Base-by-base conservation (phyloP, 129 eudicot genomes). In the Logfia minima region DNA sequence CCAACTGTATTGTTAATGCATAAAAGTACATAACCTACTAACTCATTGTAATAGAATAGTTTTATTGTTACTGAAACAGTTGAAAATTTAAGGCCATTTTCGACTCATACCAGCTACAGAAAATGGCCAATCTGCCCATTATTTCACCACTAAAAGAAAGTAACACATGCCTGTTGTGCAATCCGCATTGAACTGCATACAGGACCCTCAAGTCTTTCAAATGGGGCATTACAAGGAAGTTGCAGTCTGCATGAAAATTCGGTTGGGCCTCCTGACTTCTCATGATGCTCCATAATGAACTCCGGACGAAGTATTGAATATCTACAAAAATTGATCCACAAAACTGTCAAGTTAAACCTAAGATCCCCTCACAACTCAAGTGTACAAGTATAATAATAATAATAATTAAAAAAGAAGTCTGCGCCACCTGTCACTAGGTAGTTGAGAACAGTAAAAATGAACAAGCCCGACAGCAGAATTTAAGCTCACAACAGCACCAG, bases 171-270 rank as follows among this genome's bases (percentile, higher is more conserved):
- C 97, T 94, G 99, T 78, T 91, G 99, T 26, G 99, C 99, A 22
- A 91, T 88, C 66, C 97, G 97, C 97, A 94, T 91, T 62, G 99
- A 94, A 75, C 86, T 85, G 91, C 99, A 91, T 37, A 88, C 84
- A 80, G 97, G 99, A 53, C 99, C 99, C 87, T 91, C 99, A 71
- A 94, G 92, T 73, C 85, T 85, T 84, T 94, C 97, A 73, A 94
- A 94, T 41, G 97, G 97, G 29, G 99, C 99, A 86, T 94, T 94
- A 79, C 99, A 94, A 63, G 99, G 99, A 75, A 94, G 99, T 75
- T 94, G 97, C 81, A 94, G 96, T 87, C 95, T 91, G 85, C 99
- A 94, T 56, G 99, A 94, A 79, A 84, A 94, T 72, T 91, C 99
- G 28, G 88, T 83, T 31, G 94, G 84, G 37, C 89, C 87, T 60